Conservation (phyloP, 1,284 basidiomycete species). For the Moesziomyces aphidis region DNA sequence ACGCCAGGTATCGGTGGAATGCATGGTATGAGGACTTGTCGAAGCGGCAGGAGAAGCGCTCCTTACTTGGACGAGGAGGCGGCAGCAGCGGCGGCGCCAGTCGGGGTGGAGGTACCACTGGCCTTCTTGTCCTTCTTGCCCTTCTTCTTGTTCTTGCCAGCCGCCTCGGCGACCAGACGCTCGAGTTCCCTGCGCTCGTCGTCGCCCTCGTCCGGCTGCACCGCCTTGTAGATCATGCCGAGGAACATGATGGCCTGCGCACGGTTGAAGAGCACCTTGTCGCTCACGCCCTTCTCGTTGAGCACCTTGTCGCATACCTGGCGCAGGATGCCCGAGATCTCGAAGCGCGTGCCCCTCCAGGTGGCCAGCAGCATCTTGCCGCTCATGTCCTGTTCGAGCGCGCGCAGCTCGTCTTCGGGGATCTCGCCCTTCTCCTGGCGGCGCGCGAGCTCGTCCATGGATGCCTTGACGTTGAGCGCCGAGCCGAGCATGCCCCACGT, state of each 20-base stretch:
- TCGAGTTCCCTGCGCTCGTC: conserved; percentile 66
- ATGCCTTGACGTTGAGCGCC: conserved; percentile 72
- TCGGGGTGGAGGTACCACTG: conserved; percentile 12
- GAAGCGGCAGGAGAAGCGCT: conserved; percentile 16
- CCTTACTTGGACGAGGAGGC: conserved; percentile 1
- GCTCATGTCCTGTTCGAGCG: conserved; percentile 92
- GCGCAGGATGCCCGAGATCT: conserved; percentile 61
- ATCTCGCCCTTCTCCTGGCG: conserved; percentile 88
- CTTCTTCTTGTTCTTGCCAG: conserved; percentile 69
- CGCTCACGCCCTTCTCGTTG: conserved; percentile 64
- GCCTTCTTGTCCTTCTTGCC: conserved; percentile 51
- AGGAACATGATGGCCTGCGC: conserved; percentile 62
- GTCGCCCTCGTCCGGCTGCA: conserved; percentile 64
- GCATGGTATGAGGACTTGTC: no score
- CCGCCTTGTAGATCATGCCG: conserved; percentile 66
- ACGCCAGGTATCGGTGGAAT: no score
- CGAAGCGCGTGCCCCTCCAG: conserved; percentile 61
- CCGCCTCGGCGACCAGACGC: conserved; percentile 70
- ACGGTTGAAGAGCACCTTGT: conserved; percentile 63
- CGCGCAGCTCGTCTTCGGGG: conserved; percentile 77
- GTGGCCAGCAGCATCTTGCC: conserved; percentile 74
- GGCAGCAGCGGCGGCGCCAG: conserved; percentile 17
- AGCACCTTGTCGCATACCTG: conserved; percentile 65
- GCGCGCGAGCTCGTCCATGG: conserved; percentile 87
- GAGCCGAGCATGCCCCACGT: conserved; percentile 70